Evolutionary conservation across 371 early-diverging fungal species (phyloP), one percentile per base, ranked within the genome.

Genomic region (Syncephalastrum racemosum): DNA sequence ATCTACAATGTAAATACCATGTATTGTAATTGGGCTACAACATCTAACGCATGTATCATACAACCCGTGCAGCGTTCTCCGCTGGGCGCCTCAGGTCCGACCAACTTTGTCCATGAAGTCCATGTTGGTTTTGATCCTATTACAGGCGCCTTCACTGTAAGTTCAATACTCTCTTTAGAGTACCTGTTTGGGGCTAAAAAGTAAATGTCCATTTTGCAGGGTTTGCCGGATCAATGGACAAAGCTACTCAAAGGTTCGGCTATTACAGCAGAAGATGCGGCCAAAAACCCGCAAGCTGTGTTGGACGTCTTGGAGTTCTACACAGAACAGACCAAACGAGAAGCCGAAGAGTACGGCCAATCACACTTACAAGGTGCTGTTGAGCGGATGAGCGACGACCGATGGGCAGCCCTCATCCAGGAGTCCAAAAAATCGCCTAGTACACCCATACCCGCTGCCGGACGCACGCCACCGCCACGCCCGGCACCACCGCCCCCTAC

Each of bases 111-210:
- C 48, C 97, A 97, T 73, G 87, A 94, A 61, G 89, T 95, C 39
- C 99, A 98, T 70, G 97, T 97, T 53, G 98, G 95, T 45, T 97
- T 96, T 76, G 97, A 98, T 77, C 90, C 91, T 16, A 75, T 82
- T 59, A 92, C 89, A 54, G 99, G 99, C 49, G 84, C 88, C 64
- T 97, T 97, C 68, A 93, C 93, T 25, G 93, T 92, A 84, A 69
- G 85, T 63, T 18, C 58, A 23, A 23, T 62, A 39, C 27, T n/a
- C 36, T 2, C 2, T 27, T 4, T 3, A 58, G 19, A 24, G 31
- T 14, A 6, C 18, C 15, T 18, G 20, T 4, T 19, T 14, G 8
- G 24, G 12, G 27, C 46, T 46, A 24, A 44, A 5, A 23, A 24
- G 15, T n/a, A 10, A 41, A 39, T 8, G 16, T 48, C 22, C 15